These are phyloP conservation scores for Russula sp. DNA, from an alignment of 768 basidiomycete genomes.

Conservation along the genomic window DNA sequence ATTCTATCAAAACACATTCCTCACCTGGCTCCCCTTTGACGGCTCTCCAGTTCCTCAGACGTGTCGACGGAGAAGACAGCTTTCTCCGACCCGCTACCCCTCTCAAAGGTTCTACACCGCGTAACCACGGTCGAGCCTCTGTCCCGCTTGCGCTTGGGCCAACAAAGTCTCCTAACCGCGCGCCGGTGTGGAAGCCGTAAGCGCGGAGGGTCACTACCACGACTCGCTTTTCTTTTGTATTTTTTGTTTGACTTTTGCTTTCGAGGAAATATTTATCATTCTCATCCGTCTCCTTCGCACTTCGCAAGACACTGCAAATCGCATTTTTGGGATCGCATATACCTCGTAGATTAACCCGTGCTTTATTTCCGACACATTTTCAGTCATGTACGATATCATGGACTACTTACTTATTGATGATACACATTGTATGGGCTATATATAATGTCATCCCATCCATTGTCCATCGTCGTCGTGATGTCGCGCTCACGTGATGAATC, in stretches of 20 bases:
- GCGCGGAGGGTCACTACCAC: neutral
- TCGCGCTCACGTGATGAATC: constrained; percentile 7
- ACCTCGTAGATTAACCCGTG: constrained; percentile 11
- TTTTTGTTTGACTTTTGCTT: neutral
- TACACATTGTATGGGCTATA: constrained; percentile 3
- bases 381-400: constrained; percentile 12
- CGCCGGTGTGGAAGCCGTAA: constrained; percentile 21
- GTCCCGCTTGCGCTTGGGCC: neutral
- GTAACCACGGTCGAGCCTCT: constrained; percentile 1
- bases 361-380: constrained; percentile 15
- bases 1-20: constrained; percentile 45
- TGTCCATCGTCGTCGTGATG: neutral
- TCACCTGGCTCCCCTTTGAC: constrained; percentile 67
- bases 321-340: constrained; percentile 2
- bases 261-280: constrained; percentile 1
- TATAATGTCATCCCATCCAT: too few species aligned
- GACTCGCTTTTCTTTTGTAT: neutral
- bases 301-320: constrained; percentile 6
- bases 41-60: constrained; percentile 78
- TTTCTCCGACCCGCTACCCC: constrained; percentile 55
- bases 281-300: constrained; percentile 1
- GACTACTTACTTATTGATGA: neutral
- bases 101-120: constrained; percentile 35
- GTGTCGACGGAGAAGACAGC: constrained; percentile 55
- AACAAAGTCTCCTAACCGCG: constrained; percentile 11